Conservation (phyloP, 2,329 filamentous ascomycete genomes). For the Xylaria sp. region DNA sequence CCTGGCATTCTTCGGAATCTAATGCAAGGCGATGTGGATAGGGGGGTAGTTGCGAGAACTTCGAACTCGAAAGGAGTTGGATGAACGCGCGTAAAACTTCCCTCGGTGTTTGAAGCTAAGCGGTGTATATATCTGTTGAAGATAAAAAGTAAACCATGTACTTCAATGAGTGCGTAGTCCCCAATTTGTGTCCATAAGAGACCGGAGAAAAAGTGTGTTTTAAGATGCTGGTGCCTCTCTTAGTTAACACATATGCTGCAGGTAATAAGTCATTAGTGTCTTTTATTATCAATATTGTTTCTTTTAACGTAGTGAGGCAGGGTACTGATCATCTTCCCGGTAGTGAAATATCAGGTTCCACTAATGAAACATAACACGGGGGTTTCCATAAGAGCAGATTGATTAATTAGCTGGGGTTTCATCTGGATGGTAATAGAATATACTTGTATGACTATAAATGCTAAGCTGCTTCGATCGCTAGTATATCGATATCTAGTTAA, state of each 20-base stretch:
- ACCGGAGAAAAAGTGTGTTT: background rate
- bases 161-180: background rate
- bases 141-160: background rate
- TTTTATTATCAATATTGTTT: too few species aligned
- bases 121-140: constrained; percentile 3
- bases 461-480: background rate
- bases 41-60: background rate
- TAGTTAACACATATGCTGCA: background rate
- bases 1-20: constrained; percentile 51
- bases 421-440: too few species aligned
- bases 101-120: background rate
- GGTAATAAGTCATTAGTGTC: too few species aligned
- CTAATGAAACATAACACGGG: background rate
- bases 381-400: background rate
- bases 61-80: background rate
- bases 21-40: background rate
- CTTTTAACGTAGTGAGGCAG: constrained; percentile 35
- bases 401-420: background rate
- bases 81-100: too few species aligned
- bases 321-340: constrained; percentile 46
- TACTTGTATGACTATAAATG: too few species aligned
- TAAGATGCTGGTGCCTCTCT: background rate
- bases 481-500: background rate
- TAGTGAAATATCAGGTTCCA: constrained; percentile 14
- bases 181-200: too few species aligned